Conservation (phyloP, 2,329 filamentous ascomycete genomes). For the Piedraia hortae region DNA sequence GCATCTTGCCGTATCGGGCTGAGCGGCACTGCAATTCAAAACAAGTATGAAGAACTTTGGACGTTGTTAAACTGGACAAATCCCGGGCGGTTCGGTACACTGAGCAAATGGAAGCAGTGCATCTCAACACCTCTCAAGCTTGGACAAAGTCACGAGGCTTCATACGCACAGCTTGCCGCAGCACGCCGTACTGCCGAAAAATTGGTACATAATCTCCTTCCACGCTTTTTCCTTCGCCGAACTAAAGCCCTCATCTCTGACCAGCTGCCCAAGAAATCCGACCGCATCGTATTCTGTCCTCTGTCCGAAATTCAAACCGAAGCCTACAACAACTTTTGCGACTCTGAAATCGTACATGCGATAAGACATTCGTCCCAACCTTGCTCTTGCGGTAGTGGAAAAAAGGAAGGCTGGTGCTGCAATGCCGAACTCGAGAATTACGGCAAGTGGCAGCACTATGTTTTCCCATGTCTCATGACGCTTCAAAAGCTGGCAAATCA, state of each 20-base stretch:
- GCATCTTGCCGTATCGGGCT: slow-evolving; percentile 76
- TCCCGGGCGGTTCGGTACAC: slow-evolving; percentile 40
- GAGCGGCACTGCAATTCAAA: slow-evolving; percentile 89
- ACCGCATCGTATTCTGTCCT: slow-evolving; percentile 83
- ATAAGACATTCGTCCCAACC: slow-evolving; percentile 39
- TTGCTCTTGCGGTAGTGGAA: slow-evolving; percentile 43
- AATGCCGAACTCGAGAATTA: slow-evolving; percentile 30
- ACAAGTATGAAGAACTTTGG: slow-evolving; percentile 94
- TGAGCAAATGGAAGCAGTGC: slow-evolving; percentile 48
- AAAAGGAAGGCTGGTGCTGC: slow-evolving; percentile 63
- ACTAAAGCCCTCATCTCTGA: slow-evolving; percentile 83
- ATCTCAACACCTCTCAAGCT: slow-evolving; percentile 58
- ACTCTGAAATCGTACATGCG: slow-evolving; percentile 37
- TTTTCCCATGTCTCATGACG: slow-evolving; percentile 62
- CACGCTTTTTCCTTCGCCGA: slow-evolving; percentile 66
- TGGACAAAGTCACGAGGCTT: slow-evolving; percentile 83
- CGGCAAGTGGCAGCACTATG: slow-evolving; percentile 41
- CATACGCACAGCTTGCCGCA: slow-evolving; percentile 49
- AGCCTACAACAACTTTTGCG: slow-evolving; percentile 63
- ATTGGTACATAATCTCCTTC: slow-evolving; percentile 64
- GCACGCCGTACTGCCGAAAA: slow-evolving; percentile 61
- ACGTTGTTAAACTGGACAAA: slow-evolving; percentile 90
- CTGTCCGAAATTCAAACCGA: slow-evolving; percentile 54
- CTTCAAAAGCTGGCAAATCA: slow-evolving; percentile 82
- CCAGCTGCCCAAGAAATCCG: slow-evolving; percentile 81